Evolutionary conservation across 2,329 filamentous ascomycete species (phyloP), one percentile per base, ranked within the genome.

Genomic region (Sarocladiaceae sp.): DNA sequence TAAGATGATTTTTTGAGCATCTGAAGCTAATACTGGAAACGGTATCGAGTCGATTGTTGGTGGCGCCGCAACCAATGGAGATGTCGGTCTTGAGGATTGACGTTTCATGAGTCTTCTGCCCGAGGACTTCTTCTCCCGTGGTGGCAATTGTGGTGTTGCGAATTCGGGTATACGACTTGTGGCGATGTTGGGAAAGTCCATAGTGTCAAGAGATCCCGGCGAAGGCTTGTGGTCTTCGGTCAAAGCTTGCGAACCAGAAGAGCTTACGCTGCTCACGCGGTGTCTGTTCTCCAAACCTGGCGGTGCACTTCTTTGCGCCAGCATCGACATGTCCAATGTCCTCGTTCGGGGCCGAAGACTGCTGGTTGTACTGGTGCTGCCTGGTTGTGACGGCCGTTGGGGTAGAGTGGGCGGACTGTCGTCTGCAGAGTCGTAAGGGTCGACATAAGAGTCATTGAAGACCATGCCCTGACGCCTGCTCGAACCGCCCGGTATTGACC

Each of bases 221-320:
- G 65, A 57, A 16, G 63, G 51, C 45, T 65, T 69, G 46, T 68
- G 64, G 32, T 76, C 73, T 18, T 77, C 73, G 47, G 71, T 63
- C 40, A 73, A 69, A 41, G 71, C 68, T 39, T 76, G 69, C 4
- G 79, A 75, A 3, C 71, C 57, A 6, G 79, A 72, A 27, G 82
- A 83, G 53, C 83, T 82, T 53, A 88, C 78, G 21, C 84, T 88
- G 41, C 83, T 82, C 33, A 88, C 77, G 43, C 83, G 74, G 53
- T 82, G 77, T 43, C 83, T 75, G 52, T 66, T 72, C 47, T 79
- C 75, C 27, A 58, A 60, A 19, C 44, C 52, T n/a, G 64, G 57
- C 27, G 64, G 56, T 11, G 65, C 57, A 15, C 58, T 59, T 43
- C 60, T 58, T 37, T 74, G 68, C 45, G 68, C 71, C 32, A 76